phyloP scores from a whole-genome alignment of 148 eudicot genomes.

The Euryodendron excelsum region DNA sequence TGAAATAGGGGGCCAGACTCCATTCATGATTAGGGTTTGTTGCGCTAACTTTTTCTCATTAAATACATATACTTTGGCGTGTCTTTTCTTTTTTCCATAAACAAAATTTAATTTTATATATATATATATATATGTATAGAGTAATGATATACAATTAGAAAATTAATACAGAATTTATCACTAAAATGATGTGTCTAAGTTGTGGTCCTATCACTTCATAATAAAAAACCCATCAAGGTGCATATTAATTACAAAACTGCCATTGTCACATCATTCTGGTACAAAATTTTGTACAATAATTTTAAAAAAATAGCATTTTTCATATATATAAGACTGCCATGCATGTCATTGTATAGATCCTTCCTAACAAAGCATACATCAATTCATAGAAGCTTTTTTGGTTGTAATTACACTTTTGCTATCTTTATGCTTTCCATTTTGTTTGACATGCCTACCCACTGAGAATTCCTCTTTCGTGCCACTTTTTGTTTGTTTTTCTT shows the following conservation, averaged over 20 bases:
- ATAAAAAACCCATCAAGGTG: too few species aligned
- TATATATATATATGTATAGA: slow-evolving; percentile 10
- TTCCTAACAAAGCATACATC: slow-evolving; percentile 23
- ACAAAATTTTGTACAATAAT: too few species aligned
- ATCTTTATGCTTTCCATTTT: slow-evolving; percentile 18
- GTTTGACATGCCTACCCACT: slow-evolving; percentile 18
- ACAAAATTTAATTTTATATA: too few species aligned
- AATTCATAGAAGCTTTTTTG: slow-evolving; percentile 15
- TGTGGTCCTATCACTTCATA: too few species aligned
- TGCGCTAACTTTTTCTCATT: slow-evolving; percentile 10
- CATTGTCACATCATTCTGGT: too few species aligned
- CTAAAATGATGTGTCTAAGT: too few species aligned
- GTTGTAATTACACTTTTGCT: slow-evolving; percentile 5
- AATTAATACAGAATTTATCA: too few species aligned
- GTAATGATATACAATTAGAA: too few species aligned
- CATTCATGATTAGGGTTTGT: slow-evolving; percentile 28
- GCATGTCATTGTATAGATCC: slow-evolving; percentile 13
- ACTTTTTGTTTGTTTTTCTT: slow-evolving; percentile 27
- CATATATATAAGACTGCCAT: not conserved
- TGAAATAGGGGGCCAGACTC: not conserved
- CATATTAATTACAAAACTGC: too few species aligned
- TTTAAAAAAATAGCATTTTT: not conserved
- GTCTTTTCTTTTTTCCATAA: not conserved
- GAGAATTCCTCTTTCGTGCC: too few species aligned
- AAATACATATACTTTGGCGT: too few species aligned